Conservation (phyloP, 2,329 filamentous ascomycete species). For the Botrytis aclada region DNA sequence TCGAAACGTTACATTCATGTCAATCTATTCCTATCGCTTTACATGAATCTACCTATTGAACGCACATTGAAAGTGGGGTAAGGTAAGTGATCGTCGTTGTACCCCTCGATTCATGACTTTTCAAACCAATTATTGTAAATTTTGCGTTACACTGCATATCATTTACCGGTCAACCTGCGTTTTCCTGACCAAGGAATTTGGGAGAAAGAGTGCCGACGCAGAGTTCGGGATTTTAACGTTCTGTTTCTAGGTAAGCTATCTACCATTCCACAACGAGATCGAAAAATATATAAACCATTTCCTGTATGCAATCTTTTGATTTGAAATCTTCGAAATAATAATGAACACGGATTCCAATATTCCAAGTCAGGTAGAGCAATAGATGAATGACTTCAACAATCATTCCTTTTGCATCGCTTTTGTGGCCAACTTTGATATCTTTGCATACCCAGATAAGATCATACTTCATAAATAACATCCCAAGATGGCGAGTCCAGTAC, state of each 20-base stretch:
- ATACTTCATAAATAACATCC: neutral
- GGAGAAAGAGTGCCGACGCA: neutral
- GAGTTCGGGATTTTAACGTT: neutral
- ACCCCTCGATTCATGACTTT: neutral
- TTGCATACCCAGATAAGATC: neutral
- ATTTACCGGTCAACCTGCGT: neutral
- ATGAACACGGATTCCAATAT: neutral
- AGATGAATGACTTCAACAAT: neutral
- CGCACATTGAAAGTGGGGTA: constrained; percentile 12
- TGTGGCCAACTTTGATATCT: neutral
- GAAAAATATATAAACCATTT: neutral
- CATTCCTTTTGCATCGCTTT: neutral
- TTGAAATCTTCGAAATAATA: neutral
- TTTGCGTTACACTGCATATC: neutral
- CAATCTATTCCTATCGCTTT: neutral
- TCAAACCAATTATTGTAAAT: neutral
- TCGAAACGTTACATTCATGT: constrained; percentile 14
- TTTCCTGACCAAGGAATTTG: neutral
- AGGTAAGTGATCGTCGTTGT: neutral
- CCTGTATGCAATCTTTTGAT: neutral
- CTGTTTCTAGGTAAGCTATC: neutral
- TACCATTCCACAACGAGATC: neutral
- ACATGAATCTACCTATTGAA: neutral
- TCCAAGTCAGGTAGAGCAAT: neutral
- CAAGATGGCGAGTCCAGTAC: neutral